Conservation (phyloP, 1,139 yeast genomes). For the Candida buenavistaensis region DNA sequence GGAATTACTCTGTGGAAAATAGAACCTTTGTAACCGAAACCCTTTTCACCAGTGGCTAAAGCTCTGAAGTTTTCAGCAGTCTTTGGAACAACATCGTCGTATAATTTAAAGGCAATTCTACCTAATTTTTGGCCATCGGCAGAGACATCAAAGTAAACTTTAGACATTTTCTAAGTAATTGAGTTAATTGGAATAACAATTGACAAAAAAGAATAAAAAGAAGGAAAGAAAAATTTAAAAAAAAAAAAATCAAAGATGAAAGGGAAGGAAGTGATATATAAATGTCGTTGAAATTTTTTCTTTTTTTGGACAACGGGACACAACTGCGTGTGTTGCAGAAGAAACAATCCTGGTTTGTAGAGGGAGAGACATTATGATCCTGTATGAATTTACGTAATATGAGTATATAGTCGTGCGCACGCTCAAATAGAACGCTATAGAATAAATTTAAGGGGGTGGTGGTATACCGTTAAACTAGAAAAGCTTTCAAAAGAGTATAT, state of each 20-base stretch:
- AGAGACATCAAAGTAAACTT: constrained; percentile 77
- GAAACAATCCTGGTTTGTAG: not conserved
- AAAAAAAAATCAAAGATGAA: constrained; percentile 27
- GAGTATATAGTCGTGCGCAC: too few species aligned
- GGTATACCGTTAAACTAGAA: too few species aligned
- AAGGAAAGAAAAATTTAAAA: too few species aligned
- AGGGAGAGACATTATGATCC: too few species aligned
- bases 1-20: constrained; percentile 39
- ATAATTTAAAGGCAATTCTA: constrained; percentile 55
- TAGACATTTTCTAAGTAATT: constrained; percentile 37
- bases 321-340: not conserved
- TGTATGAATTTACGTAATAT: too few species aligned
- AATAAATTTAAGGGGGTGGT: too few species aligned
- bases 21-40: constrained; percentile 34
- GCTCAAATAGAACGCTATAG: too few species aligned
- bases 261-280: constrained; percentile 22
- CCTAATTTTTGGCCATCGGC: constrained; percentile 54
- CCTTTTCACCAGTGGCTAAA: constrained; percentile 32
- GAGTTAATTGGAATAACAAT: constrained; percentile 4
- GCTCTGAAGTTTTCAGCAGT: constrained; percentile 41
- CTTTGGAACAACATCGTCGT: constrained; percentile 76
- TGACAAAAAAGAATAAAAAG: constrained; percentile 2
- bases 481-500: too few species aligned
- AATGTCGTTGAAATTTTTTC: not conserved
- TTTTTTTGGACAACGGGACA: not conserved